Evolutionary conservation across 164 flowering plant genomes (phyloP), one percentile per base, ranked within the genome.

Genomic region (Litsea cubeba): DNA sequence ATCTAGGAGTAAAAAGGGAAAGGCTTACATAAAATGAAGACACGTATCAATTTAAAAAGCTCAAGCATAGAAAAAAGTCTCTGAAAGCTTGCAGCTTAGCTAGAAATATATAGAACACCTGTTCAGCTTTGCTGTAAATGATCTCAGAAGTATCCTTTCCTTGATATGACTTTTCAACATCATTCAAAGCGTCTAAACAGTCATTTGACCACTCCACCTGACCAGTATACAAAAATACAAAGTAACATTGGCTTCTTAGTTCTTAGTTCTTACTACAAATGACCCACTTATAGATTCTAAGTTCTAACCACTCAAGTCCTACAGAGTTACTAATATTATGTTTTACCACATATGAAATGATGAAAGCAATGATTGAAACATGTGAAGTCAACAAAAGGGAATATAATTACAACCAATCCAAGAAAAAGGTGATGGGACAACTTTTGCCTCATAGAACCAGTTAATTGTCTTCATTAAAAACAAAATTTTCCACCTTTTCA

Each of bases 121-220:
- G 94, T 69, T 82, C 66, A 79, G 86, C 89, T 85, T 90, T 89
- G 79, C 75, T 83, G 76, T 87, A 83, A 74, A 95, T 83, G 62
- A 88, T 80, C 64, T 88, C 85, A 71, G 84, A 82, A 63, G 86
- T 81, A 26, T 87, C 88, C 73, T 88, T 89, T 79, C 91, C 97
- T 79, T 84, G 81, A 83, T 87, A 82, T 54, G 83, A 76, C 82
- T 80, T 84, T 83, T 90, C 90, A 73, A 85, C 71, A 63, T 83
- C 85, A 66, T 83, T 83, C 74, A 95, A 78, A 12, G 88, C 91
- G 75, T 87, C 88, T 75, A 75, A 58, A 70, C 91, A 90, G 64
- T 74, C 71, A 74, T 86, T 88, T 76, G 88, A 86, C 99, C 99
- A 95, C 76, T 91, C 98, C 57, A 79, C 88, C 99, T 95, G 87